Percentiles rank a stretch among this genome's conserved stretches.
These are phyloP conservation scores for Cladosporium halotolerans DNA, from an alignment of 2,329 filamentous ascomycete species.

Conservation along the genomic window DNA sequence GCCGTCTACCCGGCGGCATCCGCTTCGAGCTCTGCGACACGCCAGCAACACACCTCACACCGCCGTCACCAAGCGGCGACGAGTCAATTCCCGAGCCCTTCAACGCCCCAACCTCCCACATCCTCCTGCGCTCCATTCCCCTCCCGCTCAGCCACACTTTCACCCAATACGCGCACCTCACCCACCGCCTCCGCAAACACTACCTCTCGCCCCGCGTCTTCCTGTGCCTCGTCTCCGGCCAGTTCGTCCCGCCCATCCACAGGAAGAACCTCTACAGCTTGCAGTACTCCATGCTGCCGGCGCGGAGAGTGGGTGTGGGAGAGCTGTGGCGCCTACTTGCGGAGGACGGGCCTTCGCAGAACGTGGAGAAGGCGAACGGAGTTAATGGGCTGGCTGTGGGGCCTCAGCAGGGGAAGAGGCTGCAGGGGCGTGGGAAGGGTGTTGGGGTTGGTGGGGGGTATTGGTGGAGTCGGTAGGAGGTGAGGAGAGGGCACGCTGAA, in stretches of 20 bases:
- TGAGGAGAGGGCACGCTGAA: not conserved
- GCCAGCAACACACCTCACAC: not conserved
- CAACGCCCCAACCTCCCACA: slow-evolving; percentile 1
- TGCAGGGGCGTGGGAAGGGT: not conserved
- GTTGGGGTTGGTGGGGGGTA: slow-evolving; percentile 1
- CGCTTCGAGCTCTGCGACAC: slow-evolving; percentile 81
- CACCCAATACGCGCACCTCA: slow-evolving; percentile 93
- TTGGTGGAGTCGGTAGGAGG: slow-evolving; percentile 8
- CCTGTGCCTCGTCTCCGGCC: slow-evolving; percentile 78
- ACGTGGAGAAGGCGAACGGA: slow-evolving; percentile 19
- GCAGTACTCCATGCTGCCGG: slow-evolving; percentile 96
- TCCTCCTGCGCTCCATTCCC: slow-evolving; percentile 64
- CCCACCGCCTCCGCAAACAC: slow-evolving; percentile 84
- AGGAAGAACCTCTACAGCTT: slow-evolving; percentile 90
- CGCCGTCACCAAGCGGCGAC: slow-evolving; percentile 31
- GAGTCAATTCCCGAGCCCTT: not conserved
- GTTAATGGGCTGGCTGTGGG: not conserved
- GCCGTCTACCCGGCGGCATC: slow-evolving; percentile 81
- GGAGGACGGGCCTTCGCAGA: slow-evolving; percentile 8
- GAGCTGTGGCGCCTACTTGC: slow-evolving; percentile 65
- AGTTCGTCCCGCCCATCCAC: slow-evolving; percentile 91
- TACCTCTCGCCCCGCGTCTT: slow-evolving; percentile 87
- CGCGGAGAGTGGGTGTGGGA: slow-evolving; percentile 67
- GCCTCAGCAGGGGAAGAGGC: not conserved
- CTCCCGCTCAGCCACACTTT: slow-evolving; percentile 92